Base-by-base conservation (phyloP, 176 grass and related monocot species). In the Avena sativa region DNA sequence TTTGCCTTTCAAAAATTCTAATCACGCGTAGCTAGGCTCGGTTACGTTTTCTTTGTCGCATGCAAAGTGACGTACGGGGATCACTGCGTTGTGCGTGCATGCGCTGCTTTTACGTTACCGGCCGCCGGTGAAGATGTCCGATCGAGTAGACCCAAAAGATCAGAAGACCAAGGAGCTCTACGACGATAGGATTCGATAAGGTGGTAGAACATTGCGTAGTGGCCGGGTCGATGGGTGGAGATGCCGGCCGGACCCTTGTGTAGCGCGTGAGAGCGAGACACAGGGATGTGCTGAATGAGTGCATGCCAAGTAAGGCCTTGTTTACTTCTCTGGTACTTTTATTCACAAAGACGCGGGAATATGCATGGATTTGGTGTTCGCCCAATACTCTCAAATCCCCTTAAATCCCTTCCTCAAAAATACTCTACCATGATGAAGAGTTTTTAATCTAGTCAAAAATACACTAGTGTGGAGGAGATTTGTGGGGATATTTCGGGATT, bases 21-120 rank as follows among this genome's bases (percentile, higher is more conserved):
- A 9, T 50, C 48, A 44, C 59, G 21, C 55, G 46, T 77, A 28
- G 50, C 17, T 25, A 25, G 60, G 21, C 60, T 25, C 4, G 61
- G 61, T 8, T 57, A 34, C 1, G 5, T 13, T 60, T 36, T 80
- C 17, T 6, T 51, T 60, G 30, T 80, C 23, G 14, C 47, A 43
- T n/a, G 30, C 10, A 56, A 80, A 67, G 88, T 15, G 66, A 74
- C 32, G 32, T 34, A 34, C 8, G 10, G 60, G 10, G 49, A 19
- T 82, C 9, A 10, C 46, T 48, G 46, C 46, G 9, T 10, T 47
- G 46, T 40, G 69, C 12, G 69, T 65, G 85, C 47, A 62, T 17
- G 69, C 69, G 68, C 56, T 34, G 32, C 32, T 34, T 85, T 90
- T 83, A 20, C 26, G 65, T 47, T 86, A 55, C 30, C n/a, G n/a